Evolutionary conservation across 768 basidiomycete genomes (phyloP).

Genomic region (Tulasnella sp.): DNA sequence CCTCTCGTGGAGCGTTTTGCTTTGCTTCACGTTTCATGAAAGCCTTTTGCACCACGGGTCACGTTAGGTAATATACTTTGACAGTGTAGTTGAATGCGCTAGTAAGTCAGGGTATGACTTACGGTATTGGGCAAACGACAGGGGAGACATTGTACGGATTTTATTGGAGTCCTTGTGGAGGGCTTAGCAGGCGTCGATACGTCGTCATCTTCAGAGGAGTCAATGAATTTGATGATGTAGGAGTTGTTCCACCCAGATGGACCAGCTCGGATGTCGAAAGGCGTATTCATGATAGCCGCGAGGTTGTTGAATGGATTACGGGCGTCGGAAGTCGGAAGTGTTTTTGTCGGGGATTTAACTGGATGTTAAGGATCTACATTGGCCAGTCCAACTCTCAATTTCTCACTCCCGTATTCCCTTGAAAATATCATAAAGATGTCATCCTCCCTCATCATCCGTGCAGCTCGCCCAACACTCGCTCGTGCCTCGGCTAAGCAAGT

Average conservation of each 20-base stretch:
- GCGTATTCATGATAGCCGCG: not conserved
- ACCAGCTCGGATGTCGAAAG: not conserved
- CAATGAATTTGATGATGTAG: not conserved
- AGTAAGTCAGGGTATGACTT: no score
- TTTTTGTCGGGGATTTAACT: not conserved
- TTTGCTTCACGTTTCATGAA: constrained; percentile 64
- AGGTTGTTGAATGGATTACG: not conserved
- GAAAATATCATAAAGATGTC: constrained; percentile 4
- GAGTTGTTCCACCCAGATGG: not conserved
- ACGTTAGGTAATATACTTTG: not conserved
- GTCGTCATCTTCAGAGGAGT: not conserved
- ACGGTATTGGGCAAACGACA: constrained; percentile 15
- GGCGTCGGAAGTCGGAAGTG: not conserved
- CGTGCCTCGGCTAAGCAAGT: constrained; percentile 8
- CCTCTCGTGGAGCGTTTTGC: constrained; percentile 40
- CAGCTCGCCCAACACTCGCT: constrained; percentile 16
- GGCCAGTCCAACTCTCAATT: not conserved
- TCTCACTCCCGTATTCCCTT: not conserved
- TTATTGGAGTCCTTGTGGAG: not conserved
- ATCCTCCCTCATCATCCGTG: constrained; percentile 13
- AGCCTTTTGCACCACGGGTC: constrained; percentile 20
- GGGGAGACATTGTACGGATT: constrained; percentile 11
- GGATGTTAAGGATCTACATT: not conserved
- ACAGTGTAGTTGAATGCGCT: not conserved
- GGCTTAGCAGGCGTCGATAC: not conserved